phyloP scores from a whole-genome alignment of 768 basidiomycete species.

The Suillus ampliporus region DNA sequence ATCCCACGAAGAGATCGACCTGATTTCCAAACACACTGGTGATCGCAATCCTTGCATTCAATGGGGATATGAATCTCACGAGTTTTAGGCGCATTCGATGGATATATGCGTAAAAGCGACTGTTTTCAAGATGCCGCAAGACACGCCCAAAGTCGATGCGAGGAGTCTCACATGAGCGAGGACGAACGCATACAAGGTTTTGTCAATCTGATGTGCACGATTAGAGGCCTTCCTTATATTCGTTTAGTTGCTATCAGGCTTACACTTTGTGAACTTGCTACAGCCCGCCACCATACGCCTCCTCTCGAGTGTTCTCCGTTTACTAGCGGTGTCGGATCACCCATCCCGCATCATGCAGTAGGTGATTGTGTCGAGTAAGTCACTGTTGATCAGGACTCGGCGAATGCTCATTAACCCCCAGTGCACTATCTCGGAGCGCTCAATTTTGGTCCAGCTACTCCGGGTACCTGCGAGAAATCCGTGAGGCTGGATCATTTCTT shows the following conservation, averaged over 20 bases:
- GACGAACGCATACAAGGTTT: constrained; percentile 65
- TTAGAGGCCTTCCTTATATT: constrained; percentile 18
- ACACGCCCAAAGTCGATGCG: constrained; percentile 54
- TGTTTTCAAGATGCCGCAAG: constrained; percentile 64
- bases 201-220: constrained; percentile 2
- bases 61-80: background rate
- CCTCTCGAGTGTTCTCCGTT: constrained; percentile 65
- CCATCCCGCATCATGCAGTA: constrained; percentile 32
- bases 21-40: constrained; percentile 13
- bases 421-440: constrained; percentile 76
- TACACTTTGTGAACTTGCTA: constrained; percentile 82
- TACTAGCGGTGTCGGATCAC: constrained; percentile 11
- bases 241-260: constrained; percentile 70
- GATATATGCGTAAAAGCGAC: constrained; percentile 56
- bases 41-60: background rate
- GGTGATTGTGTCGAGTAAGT: constrained; percentile 60
- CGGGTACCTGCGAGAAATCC: constrained; percentile 79
- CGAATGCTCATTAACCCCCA: constrained; percentile 31
- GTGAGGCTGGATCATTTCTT: constrained; percentile 48
- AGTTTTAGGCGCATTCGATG: constrained; percentile 45
- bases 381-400: constrained; percentile 7
- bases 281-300: constrained; percentile 67
- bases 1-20: constrained; percentile 11
- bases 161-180: constrained; percentile 64
- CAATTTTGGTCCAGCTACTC: constrained; percentile 90